phyloP scores from a whole-genome alignment of 225 moss, liverwort and hornwort genomes.

The Bryum argenteum region DNA sequence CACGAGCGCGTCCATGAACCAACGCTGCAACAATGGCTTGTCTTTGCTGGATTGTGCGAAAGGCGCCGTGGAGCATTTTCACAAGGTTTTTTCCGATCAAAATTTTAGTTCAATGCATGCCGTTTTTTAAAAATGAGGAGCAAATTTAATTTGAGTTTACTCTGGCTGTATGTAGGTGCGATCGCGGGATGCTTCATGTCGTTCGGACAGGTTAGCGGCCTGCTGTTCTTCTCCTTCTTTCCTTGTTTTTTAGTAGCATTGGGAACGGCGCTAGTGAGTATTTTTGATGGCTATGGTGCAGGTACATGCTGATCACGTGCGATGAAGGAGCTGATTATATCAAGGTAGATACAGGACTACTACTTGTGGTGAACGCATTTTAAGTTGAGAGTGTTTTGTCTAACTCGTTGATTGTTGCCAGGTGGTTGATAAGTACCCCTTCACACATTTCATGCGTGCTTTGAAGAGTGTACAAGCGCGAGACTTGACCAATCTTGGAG shows the following conservation, averaged over 20 bases:
- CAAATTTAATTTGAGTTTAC: conserved; percentile 14
- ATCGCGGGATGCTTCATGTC: conserved; percentile 88
- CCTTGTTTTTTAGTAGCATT: conserved; percentile 20
- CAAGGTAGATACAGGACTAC: conserved; percentile 53
- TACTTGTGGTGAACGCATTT: neutral
- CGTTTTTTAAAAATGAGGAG: conserved; percentile 20
- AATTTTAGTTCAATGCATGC: neutral
- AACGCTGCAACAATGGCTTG: conserved; percentile 96
- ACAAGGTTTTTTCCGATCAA: conserved; percentile 62
- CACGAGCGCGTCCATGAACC: conserved; percentile 99
- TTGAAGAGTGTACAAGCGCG: conserved; percentile 96
- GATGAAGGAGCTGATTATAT: conserved; percentile 92
- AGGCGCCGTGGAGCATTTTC: conserved; percentile 98
- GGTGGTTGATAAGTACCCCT: conserved; percentile 99
- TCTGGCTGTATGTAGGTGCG: conserved; percentile 67
- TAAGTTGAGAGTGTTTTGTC: conserved; percentile 18
- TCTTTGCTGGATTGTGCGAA: conserved; percentile 96
- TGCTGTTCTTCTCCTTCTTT: conserved; percentile 24
- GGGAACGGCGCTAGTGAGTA: neutral
- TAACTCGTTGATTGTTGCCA: conserved; percentile 44
- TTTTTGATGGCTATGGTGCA: conserved; percentile 42
- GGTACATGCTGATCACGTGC: conserved; percentile 99
- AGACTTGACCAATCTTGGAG: conserved; percentile 96
- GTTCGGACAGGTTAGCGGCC: conserved; percentile 80
- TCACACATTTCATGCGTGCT: conserved; percentile 92